phyloP scores from a whole-genome alignment of 495 filamentous ascomycete species.

The Aspergillus leporis region DNA sequence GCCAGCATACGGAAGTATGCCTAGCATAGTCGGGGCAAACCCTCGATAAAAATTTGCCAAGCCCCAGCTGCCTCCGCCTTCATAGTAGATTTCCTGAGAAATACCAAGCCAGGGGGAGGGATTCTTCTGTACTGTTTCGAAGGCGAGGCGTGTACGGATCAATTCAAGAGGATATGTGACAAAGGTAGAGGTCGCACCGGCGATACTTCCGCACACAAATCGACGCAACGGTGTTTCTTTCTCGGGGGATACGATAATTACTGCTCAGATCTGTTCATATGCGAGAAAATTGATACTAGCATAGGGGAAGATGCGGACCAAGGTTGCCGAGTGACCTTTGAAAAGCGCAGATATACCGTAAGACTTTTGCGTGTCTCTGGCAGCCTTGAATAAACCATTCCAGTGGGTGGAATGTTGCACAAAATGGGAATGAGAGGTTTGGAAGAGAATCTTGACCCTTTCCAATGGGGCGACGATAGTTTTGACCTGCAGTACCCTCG shows the following conservation, averaged over 20 bases:
- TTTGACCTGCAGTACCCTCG: constrained; percentile 67
- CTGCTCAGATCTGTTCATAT: constrained; percentile 87
- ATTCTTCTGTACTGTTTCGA: constrained; percentile 75
- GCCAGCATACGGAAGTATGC: constrained; percentile 96
- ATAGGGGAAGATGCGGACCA: constrained; percentile 95
- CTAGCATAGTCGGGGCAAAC: constrained; percentile 82
- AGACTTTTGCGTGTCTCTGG: constrained; percentile 74
- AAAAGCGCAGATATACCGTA: constrained; percentile 81
- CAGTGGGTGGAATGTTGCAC: constrained; percentile 86
- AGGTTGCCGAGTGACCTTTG: constrained; percentile 89
- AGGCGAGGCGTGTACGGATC: constrained; percentile 87
- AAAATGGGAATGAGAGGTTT: constrained; percentile 91
- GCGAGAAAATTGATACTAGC: constrained; percentile 96
- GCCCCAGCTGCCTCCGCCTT: constrained; percentile 66
- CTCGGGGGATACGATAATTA: constrained; percentile 65
- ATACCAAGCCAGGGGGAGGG: constrained; percentile 67
- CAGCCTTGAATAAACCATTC: constrained; percentile 73
- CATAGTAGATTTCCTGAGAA: constrained; percentile 79
- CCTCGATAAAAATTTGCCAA: constrained; percentile 92
- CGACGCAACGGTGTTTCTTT: constrained; percentile 84
- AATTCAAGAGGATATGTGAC: constrained; percentile 95
- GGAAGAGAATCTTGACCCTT: constrained; percentile 98
- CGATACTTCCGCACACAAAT: constrained; percentile 73
- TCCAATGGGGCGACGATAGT: constrained; percentile 96
- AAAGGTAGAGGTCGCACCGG: constrained; percentile 87